A percentile compares a stretch with the other conserved stretches of the same genome.
These are phyloP conservation scores for Metarhizium humberi DNA, from an alignment of 2,329 filamentous ascomycete genomes.

Conservation along the genomic window DNA sequence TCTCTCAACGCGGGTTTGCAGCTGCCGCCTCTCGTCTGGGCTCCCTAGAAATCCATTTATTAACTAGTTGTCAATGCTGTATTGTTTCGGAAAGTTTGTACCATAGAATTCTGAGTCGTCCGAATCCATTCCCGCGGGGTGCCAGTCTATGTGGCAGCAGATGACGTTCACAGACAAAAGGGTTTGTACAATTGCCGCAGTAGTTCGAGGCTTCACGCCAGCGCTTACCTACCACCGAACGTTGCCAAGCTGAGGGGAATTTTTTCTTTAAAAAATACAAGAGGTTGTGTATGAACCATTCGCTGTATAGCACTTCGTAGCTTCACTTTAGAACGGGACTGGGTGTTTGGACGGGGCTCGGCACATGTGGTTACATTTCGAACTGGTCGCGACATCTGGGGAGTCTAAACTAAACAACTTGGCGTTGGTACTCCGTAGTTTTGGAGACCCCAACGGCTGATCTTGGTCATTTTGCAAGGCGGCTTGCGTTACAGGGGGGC, in stretches of 20 bases:
- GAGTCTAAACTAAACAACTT: too few relatives aligned
- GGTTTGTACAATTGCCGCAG: neutral
- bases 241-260: neutral
- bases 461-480: too few relatives aligned
- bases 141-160: too few relatives aligned
- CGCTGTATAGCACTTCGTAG: too few relatives aligned
- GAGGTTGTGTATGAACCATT: neutral
- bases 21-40: conserved; percentile 33
- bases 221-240: neutral
- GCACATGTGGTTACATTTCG: neutral
- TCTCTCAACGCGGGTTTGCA: conserved; percentile 38
- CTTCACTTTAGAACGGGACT: too few relatives aligned
- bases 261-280: neutral
- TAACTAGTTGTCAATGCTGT: neutral
- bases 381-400: neutral
- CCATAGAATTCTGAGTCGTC: conserved; percentile 51
- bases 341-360: too few relatives aligned
- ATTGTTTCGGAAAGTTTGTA: conserved; percentile 14
- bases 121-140: conserved; percentile 23
- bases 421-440: too few relatives aligned
- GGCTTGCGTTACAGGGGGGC: too few relatives aligned
- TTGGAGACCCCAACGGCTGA: too few relatives aligned
- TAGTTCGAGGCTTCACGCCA: neutral
- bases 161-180: neutral
- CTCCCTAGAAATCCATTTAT: conserved; percentile 36